Percentiles rank a stretch among this genome's conserved stretches.
phyloP scores from a whole-genome alignment of 2,329 filamentous ascomycete species.

The Tetracladium maxilliforme region DNA sequence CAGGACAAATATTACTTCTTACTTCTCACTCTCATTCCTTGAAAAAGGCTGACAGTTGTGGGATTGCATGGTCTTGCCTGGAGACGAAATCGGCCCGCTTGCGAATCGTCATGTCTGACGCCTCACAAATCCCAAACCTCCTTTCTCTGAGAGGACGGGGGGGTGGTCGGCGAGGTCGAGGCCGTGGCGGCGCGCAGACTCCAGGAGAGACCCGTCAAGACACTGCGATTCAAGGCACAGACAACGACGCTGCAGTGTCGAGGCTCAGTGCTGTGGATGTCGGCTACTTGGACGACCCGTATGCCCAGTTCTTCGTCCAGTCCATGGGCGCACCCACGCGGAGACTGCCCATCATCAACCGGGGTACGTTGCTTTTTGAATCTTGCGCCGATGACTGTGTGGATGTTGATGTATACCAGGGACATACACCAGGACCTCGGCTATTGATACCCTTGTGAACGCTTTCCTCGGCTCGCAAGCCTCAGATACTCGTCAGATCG shows the following conservation, averaged over 20 bases:
- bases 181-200: constrained; percentile 19
- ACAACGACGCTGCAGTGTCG: constrained; percentile 81
- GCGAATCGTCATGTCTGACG: constrained; percentile 47
- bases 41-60: too few relatives aligned
- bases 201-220: constrained; percentile 36
- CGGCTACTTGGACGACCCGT: constrained; percentile 75
- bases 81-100: too few relatives aligned
- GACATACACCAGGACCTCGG: constrained; percentile 81
- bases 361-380: constrained; percentile 40
- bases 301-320: constrained; percentile 55
- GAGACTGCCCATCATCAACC: constrained; percentile 82
- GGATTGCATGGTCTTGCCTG: too few relatives aligned
- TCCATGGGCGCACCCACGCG: constrained; percentile 33
- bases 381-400: too few relatives aligned
- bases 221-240: constrained; percentile 70
- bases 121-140: constrained; percentile 67
- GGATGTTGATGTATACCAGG: too few relatives aligned
- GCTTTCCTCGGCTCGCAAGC: constrained; percentile 42
- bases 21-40: too few relatives aligned
- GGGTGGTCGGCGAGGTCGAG: constrained; percentile 30
- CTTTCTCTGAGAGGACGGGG: constrained; percentile 35
- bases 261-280: constrained; percentile 75
- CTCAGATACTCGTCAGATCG: constrained; percentile 49
- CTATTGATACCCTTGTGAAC: constrained; percentile 64
- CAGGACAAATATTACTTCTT: too few relatives aligned